A percentile compares a stretch with the other conserved stretches of the same genome.
These are phyloP conservation scores for Pyricularia pennisetigena DNA, from an alignment of 2,329 filamentous ascomycete species.

Conservation along the genomic window DNA sequence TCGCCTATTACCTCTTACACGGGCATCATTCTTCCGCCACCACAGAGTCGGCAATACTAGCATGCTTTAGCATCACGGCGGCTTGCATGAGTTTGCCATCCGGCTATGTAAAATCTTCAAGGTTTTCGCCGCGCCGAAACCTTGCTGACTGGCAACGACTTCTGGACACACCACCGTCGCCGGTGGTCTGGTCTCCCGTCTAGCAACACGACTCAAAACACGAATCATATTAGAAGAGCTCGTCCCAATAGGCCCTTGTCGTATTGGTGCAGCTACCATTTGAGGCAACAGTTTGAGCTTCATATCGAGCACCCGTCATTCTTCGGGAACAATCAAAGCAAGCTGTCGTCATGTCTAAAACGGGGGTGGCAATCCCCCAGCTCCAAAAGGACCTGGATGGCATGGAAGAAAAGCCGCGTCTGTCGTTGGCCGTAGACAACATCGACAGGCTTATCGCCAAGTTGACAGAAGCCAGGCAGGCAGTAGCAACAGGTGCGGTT, in stretches of 20 bases:
- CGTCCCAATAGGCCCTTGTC: background rate
- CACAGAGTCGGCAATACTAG: background rate
- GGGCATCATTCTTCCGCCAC: background rate
- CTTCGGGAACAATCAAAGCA: background rate
- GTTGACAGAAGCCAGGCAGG: constrained; percentile 62
- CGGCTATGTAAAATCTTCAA: background rate
- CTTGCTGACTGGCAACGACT: background rate
- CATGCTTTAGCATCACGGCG: background rate
- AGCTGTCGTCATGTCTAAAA: background rate
- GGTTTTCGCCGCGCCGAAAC: background rate
- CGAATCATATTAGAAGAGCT: background rate
- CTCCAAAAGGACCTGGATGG: constrained; percentile 67
- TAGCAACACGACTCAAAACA: background rate
- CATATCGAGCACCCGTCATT: background rate
- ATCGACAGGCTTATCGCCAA: constrained; percentile 76
- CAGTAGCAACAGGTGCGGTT: constrained; percentile 61
- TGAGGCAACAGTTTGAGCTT: background rate
- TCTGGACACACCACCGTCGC: background rate
- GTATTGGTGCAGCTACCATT: background rate
- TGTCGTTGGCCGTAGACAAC: constrained; percentile 63
- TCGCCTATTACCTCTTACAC: background rate
- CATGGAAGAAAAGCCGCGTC: constrained; percentile 58
- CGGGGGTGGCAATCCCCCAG: constrained; percentile 26
- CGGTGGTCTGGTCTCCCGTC: background rate
- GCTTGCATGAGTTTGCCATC: background rate